A percentile compares a stretch with the other conserved stretches of the same genome.
Evolutionary conservation across 139 green algal species (phyloP).

Genomic region (Nannochloris sp.): DNA sequence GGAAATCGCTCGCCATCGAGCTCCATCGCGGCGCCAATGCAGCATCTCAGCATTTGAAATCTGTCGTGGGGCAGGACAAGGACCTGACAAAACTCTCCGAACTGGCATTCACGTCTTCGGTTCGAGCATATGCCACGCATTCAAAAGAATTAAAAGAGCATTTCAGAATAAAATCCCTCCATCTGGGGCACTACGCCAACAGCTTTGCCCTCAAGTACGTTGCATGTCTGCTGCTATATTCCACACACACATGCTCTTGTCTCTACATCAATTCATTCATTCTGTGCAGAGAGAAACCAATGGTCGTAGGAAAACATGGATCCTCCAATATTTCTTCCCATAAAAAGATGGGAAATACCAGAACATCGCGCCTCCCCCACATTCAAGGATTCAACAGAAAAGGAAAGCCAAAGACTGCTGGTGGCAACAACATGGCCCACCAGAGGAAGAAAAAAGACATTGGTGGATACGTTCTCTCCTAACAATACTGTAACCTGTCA

Average conservation of each 20-base stretch:
- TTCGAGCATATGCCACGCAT: slow-evolving; percentile 80
- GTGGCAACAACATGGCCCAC: neutral
- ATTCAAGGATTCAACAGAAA: slow-evolving; percentile 1
- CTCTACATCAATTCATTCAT: neutral
- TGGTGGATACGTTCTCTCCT: no score
- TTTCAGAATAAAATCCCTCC: slow-evolving; percentile 79
- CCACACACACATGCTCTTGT: neutral
- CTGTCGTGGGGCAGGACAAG: slow-evolving; percentile 29
- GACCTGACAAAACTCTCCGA: slow-evolving; percentile 38
- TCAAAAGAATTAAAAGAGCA: slow-evolving; percentile 53
- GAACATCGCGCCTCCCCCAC: neutral
- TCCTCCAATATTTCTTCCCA: neutral
- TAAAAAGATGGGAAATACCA: neutral
- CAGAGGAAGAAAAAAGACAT: no score
- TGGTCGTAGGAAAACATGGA: neutral
- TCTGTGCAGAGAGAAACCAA: neutral
- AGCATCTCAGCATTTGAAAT: slow-evolving; percentile 32
- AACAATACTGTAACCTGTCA: no score
- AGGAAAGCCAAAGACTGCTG: neutral
- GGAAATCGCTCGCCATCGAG: slow-evolving; percentile 21
- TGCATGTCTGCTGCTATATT: neutral
- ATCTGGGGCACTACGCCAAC: slow-evolving; percentile 88
- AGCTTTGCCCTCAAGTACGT: slow-evolving; percentile 65
- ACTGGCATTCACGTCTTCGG: slow-evolving; percentile 76
- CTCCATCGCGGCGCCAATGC: slow-evolving; percentile 23